A percentile compares a stretch with the other conserved stretches of the same genome.
Conservation (phyloP, 208 protist genomes). For the Polymyxa betae region DNA sequence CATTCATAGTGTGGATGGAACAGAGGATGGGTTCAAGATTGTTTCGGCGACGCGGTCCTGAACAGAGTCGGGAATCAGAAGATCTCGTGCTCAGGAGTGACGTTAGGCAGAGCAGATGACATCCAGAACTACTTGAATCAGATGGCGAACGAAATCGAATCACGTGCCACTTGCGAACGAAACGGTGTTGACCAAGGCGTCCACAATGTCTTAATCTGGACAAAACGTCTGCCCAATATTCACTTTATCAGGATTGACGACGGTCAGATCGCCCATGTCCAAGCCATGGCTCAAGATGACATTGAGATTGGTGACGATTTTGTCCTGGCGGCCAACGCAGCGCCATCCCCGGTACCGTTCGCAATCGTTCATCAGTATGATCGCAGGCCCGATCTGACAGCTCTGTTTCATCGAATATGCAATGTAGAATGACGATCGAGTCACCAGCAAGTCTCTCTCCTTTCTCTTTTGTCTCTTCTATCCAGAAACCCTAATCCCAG, state of each 20-base stretch:
- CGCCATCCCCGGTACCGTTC: neutral
- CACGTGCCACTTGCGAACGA: neutral
- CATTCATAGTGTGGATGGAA: conserved; percentile 11
- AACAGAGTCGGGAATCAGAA: neutral
- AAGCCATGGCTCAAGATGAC: neutral
- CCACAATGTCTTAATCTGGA: conserved; percentile 44
- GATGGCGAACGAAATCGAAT: neutral
- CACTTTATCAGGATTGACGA: neutral
- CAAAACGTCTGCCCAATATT: neutral
- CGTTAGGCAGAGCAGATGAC: neutral
- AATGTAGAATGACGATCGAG: neutral
- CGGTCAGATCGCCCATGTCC: conserved; percentile 9
- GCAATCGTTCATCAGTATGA: conserved; percentile 46
- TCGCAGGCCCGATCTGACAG: neutral
- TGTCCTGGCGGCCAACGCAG: neutral
- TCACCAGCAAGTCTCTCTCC: too few relatives aligned
- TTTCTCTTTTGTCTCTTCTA: too few relatives aligned
- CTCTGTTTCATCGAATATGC: neutral
- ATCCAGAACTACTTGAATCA: conserved; percentile 11
- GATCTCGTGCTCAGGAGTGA: conserved; percentile 31
- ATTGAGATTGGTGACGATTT: neutral
- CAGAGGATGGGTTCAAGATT: conserved; percentile 27
- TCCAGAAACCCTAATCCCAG: too few relatives aligned
- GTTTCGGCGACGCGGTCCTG: neutral
- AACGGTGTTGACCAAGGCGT: conserved; percentile 30